Conservation (phyloP, 306 rosid species). For the Albizia julibrissin region DNA sequence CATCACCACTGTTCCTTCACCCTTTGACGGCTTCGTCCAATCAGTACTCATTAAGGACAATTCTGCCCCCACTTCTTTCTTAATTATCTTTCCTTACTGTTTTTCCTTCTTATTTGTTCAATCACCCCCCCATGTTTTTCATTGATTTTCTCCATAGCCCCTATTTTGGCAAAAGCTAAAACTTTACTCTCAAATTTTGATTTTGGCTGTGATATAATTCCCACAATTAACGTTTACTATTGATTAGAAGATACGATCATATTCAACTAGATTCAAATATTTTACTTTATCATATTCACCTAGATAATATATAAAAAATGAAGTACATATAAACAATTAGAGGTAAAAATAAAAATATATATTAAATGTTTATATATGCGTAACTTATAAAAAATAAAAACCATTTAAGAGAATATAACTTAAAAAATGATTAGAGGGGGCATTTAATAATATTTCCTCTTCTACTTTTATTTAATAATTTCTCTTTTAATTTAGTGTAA, state of each 20-base stretch:
- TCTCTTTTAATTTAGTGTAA: no score
- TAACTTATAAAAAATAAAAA: no score
- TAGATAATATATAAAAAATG: no score
- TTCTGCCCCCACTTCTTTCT: neutral
- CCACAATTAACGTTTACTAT: neutral
- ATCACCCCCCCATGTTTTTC: neutral
- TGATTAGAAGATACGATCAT: neutral
- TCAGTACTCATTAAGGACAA: neutral
- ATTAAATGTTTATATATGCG: no score
- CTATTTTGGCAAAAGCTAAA: neutral
- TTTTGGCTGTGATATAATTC: neutral
- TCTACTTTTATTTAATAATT: no score
- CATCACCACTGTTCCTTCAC: neutral
- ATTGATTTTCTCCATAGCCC: neutral
- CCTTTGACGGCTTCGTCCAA: neutral
- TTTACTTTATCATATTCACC: no score
- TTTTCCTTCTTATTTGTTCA: neutral
- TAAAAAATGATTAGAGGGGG: no score
- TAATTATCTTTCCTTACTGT: neutral
- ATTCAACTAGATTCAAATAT: neutral
- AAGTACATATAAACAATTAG: no score
- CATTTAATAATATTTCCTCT: no score
- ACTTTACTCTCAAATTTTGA: neutral
- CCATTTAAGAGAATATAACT: no score
- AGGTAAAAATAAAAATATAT: no score